Conservation (phyloP, 352 stramenopile species). For the Globisporangium abappressorium region DNA sequence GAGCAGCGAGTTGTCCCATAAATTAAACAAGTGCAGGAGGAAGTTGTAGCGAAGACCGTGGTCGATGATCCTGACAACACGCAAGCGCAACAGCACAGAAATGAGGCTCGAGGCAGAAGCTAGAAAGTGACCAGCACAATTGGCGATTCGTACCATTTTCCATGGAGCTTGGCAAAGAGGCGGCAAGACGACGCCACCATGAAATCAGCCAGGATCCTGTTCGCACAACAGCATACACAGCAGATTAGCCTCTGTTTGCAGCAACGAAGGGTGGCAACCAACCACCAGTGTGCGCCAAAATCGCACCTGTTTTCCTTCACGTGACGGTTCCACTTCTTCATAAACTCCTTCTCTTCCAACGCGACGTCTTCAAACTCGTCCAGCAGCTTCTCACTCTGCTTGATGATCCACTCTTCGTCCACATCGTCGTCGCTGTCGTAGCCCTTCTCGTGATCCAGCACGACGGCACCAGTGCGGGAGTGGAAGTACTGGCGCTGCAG, state of each 20-base stretch:
- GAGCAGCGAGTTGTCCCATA: constrained; percentile 89
- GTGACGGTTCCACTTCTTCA: constrained; percentile 90
- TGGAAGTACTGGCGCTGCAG: constrained; percentile 88
- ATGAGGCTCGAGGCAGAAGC: not conserved
- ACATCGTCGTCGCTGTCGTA: constrained; percentile 89
- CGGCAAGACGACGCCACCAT: constrained; percentile 86
- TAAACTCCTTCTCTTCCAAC: constrained; percentile 86
- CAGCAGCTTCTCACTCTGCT: constrained; percentile 82
- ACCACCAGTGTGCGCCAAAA: constrained; percentile 2
- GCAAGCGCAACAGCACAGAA: not conserved
- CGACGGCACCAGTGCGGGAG: constrained; percentile 77
- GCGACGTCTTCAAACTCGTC: constrained; percentile 88
- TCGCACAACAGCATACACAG: not conserved
- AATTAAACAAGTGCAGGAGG: constrained; percentile 86
- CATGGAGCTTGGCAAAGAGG: constrained; percentile 78
- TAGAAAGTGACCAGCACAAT: not conserved
- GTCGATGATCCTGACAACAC: constrained; percentile 50
- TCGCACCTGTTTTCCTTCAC: constrained; percentile 71
- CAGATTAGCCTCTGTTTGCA: not conserved
- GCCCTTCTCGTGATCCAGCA: constrained; percentile 79
- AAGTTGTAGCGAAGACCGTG: constrained; percentile 83
- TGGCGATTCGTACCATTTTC: constrained; percentile 55
- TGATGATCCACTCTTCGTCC: constrained; percentile 86
- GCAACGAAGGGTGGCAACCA: not conserved
- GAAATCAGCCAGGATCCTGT: constrained; percentile 80